Evolutionary conservation across 1,284 basidiomycete species (phyloP).

Genomic region (Trametes sp.): DNA sequence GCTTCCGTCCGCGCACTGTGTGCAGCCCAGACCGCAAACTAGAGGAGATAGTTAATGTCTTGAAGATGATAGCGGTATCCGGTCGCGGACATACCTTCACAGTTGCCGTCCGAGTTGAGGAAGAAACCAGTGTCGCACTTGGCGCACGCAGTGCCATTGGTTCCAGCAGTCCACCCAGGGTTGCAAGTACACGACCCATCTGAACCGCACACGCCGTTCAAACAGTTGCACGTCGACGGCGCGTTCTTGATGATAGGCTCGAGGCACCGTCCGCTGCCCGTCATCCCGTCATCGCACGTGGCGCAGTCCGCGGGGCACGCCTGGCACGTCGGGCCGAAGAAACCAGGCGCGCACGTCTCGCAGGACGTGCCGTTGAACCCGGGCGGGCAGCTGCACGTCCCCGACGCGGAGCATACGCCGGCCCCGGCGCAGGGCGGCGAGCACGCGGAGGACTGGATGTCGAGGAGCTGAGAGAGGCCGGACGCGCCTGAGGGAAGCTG

Average conservation of each 20-base stretch:
- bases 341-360: conserved; percentile 74
- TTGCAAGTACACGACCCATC: conserved; percentile 78
- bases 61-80: no score
- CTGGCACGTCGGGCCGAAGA: conserved; percentile 75
- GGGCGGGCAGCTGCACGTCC: conserved; percentile 71
- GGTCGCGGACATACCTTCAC: conserved; percentile 67
- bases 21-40: conserved; percentile 78
- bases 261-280: conserved; percentile 76
- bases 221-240: conserved; percentile 75
- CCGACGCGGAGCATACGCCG: conserved; percentile 72
- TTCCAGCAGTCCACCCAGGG: conserved; percentile 73
- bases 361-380: conserved; percentile 82
- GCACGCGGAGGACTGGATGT: conserved; percentile 74
- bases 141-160: conserved; percentile 77
- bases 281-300: conserved; percentile 78
- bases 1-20: conserved; percentile 67
- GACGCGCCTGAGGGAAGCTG: conserved; percentile 61
- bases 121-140: conserved; percentile 80
- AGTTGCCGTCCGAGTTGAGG: conserved; percentile 71
- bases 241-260: conserved; percentile 54
- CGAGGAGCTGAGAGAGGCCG: conserved; percentile 60
- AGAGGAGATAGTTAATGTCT: conserved; percentile 36
- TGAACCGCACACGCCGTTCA: conserved; percentile 75
- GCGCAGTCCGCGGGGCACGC: conserved; percentile 72
- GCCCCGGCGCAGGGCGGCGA: conserved; percentile 75